Conservation (phyloP, 2,329 filamentous ascomycete species). For the Sporothrix humicola region DNA sequence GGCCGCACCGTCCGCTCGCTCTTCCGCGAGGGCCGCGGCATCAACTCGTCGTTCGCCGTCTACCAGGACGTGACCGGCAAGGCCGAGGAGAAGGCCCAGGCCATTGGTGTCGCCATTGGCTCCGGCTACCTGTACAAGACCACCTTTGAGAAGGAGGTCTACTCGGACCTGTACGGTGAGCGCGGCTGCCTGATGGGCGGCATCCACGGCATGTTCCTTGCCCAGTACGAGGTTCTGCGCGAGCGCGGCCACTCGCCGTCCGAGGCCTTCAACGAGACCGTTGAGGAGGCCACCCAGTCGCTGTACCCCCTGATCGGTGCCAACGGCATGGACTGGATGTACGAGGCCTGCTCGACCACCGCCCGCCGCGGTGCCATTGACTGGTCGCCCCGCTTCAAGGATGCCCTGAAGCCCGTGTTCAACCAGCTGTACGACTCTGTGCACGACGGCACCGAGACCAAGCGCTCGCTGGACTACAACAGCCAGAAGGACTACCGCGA, state of each 20-base stretch:
- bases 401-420: constrained; percentile 97
- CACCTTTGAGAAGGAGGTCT: constrained; percentile 99
- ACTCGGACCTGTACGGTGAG: constrained; percentile 99
- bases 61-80: constrained; percentile 98
- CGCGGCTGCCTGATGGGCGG: constrained; percentile 99
- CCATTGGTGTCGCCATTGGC: constrained; percentile 95
- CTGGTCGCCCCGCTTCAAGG: constrained; percentile 98
- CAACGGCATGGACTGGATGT: constrained; percentile 99
- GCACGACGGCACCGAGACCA: constrained; percentile 87
- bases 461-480: constrained; percentile 98
- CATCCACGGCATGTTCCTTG: constrained; percentile 99
- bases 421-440: constrained; percentile 95
- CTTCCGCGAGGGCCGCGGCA: constrained; percentile 98
- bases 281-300: constrained; percentile 98
- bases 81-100: constrained; percentile 96
- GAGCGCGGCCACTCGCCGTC: constrained; percentile 97
- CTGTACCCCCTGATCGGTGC: constrained; percentile 96
- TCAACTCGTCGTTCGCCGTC: constrained; percentile 99
- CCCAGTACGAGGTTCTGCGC: constrained; percentile 99
- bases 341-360: constrained; percentile 98
- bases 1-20: constrained; percentile 97
- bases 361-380: constrained; percentile 98
- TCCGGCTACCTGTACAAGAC: constrained; percentile 99
- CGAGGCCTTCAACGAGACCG: constrained; percentile 99
- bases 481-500: constrained; percentile 92